phyloP scores from a whole-genome alignment of 495 filamentous ascomycete genomes.

The Cryomyces minteri region DNA sequence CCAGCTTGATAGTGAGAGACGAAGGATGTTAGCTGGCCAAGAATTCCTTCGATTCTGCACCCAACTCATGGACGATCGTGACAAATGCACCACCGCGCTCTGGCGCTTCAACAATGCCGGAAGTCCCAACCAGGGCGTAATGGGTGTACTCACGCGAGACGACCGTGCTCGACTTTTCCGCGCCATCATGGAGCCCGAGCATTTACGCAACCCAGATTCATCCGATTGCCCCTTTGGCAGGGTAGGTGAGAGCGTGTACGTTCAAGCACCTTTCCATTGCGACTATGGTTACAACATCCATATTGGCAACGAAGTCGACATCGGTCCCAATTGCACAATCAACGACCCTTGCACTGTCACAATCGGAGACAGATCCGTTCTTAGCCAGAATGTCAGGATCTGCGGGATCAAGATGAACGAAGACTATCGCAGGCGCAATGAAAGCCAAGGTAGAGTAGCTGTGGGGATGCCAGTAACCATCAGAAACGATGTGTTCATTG shows the following conservation, averaged over 20 bases:
- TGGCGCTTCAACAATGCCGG: conserved; percentile 82
- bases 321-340: conserved; percentile 74
- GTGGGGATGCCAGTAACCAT: conserved; percentile 59
- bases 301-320: conserved; percentile 72
- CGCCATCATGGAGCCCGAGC: conserved; percentile 35
- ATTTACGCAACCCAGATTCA: not conserved
- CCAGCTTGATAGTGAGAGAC: conserved; percentile 41
- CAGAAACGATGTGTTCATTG: conserved; percentile 80
- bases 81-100: conserved; percentile 66
- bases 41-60: conserved; percentile 61
- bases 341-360: conserved; percentile 56
- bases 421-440: conserved; percentile 57
- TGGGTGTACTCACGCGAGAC: conserved; percentile 36
- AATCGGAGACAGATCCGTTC: conserved; percentile 63
- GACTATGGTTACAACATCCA: conserved; percentile 92
- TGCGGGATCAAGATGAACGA: conserved; percentile 51
- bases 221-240: not conserved
- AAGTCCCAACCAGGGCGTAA: conserved; percentile 46
- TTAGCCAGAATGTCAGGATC: conserved; percentile 79
- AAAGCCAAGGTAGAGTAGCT: conserved; percentile 53
- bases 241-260: conserved; percentile 37
- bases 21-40: conserved; percentile 82
- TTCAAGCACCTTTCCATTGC: conserved; percentile 83
- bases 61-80: conserved; percentile 68
- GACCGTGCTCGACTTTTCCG: conserved; percentile 69